phyloP scores from a whole-genome alignment of 805 yeast genomes.

The Sungouiozyma intestinalis region DNA sequence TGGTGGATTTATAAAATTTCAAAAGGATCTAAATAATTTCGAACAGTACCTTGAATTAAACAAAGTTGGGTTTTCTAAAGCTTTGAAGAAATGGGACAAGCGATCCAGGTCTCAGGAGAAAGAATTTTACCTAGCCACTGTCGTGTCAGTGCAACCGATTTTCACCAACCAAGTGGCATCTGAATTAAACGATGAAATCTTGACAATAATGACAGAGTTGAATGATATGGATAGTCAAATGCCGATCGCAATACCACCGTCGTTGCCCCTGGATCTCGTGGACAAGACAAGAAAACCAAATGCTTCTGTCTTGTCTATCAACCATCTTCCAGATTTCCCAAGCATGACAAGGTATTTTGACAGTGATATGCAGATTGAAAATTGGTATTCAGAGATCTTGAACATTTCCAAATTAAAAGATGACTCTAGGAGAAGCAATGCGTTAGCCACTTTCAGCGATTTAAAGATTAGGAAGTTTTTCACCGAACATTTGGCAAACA shows the following conservation, averaged over 20 bases:
- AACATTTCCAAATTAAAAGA: constrained; percentile 25
- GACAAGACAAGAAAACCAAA: not conserved
- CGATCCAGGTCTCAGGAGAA: constrained; percentile 90
- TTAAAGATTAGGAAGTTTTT: constrained; percentile 17
- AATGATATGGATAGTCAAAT: constrained; percentile 10
- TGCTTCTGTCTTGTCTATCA: not conserved
- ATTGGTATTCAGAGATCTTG: constrained; percentile 27
- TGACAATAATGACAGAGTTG: constrained; percentile 19
- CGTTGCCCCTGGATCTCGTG: constrained; percentile 3
- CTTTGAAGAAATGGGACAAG: constrained; percentile 96
- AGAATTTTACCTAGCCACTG: constrained; percentile 82
- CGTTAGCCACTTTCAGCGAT: constrained; percentile 16
- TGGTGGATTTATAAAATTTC: constrained; percentile 81
- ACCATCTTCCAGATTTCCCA: not conserved
- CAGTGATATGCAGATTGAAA: constrained; percentile 20
- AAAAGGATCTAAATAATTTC: constrained; percentile 76
- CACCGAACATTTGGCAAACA: constrained; percentile 5
- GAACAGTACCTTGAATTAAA: constrained; percentile 92
- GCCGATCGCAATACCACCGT: not conserved
- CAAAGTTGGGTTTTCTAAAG: constrained; percentile 93
- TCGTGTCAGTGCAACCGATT: constrained; percentile 93
- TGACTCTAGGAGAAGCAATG: constrained; percentile 15
- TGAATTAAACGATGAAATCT: constrained; percentile 59
- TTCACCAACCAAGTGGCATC: constrained; percentile 85
- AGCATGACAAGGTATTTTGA: constrained; percentile 3